These are phyloP conservation scores for Parmelia sp. DNA, from an alignment of 495 filamentous ascomycete genomes.

Conservation along the genomic window DNA sequence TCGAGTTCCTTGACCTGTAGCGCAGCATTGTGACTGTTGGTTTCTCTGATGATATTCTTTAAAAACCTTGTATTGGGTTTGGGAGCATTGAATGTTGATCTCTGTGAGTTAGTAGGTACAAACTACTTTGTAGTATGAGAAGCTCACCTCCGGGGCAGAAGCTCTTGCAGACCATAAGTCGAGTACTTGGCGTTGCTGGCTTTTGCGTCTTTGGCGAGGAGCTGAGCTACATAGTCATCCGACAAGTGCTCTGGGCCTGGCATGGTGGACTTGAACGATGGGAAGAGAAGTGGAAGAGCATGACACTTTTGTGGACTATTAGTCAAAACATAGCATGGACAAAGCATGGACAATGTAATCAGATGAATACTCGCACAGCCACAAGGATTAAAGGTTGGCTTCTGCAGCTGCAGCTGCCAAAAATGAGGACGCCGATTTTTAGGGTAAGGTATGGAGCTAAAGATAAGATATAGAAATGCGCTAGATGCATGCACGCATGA, in stretches of 20 bases:
- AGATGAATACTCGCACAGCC: too few relatives aligned
- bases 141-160: constrained; percentile 58
- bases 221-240: constrained; percentile 66
- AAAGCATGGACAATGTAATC: too few relatives aligned
- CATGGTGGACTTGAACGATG: too few relatives aligned
- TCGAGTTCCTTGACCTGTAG: constrained; percentile 74
- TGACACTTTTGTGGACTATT: too few relatives aligned
- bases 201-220: constrained; percentile 68
- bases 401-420: too few relatives aligned
- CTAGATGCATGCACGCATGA: too few relatives aligned
- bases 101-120: constrained; percentile 24
- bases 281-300: too few relatives aligned
- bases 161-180: constrained; percentile 62
- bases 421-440: too few relatives aligned
- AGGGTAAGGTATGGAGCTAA: too few relatives aligned
- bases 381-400: too few relatives aligned
- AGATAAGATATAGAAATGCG: too few relatives aligned
- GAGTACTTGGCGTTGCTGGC: constrained; percentile 66
- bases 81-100: constrained; percentile 58
- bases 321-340: too few relatives aligned
- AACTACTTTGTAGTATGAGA: constrained; percentile 11
- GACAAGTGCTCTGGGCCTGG: constrained; percentile 29
- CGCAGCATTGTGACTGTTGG: constrained; percentile 83
- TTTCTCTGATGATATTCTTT: constrained; percentile 79
- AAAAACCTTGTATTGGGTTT: constrained; percentile 91